Conservation (phyloP, 495 filamentous ascomycete species). For the Talaromyces ruber region DNA sequence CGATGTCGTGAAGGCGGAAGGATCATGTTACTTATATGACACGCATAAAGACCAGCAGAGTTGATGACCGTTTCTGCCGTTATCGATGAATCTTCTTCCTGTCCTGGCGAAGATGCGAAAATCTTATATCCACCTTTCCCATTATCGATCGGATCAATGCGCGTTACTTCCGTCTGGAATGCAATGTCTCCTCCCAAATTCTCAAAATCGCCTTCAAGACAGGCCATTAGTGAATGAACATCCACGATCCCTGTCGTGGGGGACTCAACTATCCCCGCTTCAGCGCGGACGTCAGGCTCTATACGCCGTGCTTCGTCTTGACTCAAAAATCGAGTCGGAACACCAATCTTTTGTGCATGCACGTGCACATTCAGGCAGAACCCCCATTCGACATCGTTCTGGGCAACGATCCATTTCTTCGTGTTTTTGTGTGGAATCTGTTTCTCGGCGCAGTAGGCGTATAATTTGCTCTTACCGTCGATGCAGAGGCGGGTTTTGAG, state of each 20-base stretch:
- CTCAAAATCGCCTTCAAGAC: constrained; percentile 67
- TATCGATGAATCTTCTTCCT: constrained; percentile 46
- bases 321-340: constrained; percentile 66
- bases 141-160: constrained; percentile 42
- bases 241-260: constrained; percentile 86
- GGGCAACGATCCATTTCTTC: constrained; percentile 95
- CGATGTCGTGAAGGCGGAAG: constrained; percentile 49
- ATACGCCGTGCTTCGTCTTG: constrained; percentile 46
- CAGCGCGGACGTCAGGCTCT: constrained; percentile 68
- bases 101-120: constrained; percentile 35
- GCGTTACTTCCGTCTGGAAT: constrained; percentile 52
- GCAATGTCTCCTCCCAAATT: constrained; percentile 68
- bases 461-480: constrained; percentile 64
- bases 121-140: constrained; percentile 46
- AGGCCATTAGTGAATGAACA: constrained; percentile 74
- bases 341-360: constrained; percentile 54
- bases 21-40: constrained; percentile 73
- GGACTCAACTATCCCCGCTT: constrained; percentile 69
- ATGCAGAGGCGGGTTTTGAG: constrained; percentile 85
- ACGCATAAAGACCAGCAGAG: constrained; percentile 73
- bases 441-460: constrained; percentile 61
- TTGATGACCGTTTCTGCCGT: constrained; percentile 75
- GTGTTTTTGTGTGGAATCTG: constrained; percentile 62
- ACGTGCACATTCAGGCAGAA: constrained; percentile 57
- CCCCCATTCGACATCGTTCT: constrained; percentile 59